Evolutionary conservation across 768 basidiomycete genomes (phyloP).

Genomic region (Botryobasidium botryosum): DNA sequence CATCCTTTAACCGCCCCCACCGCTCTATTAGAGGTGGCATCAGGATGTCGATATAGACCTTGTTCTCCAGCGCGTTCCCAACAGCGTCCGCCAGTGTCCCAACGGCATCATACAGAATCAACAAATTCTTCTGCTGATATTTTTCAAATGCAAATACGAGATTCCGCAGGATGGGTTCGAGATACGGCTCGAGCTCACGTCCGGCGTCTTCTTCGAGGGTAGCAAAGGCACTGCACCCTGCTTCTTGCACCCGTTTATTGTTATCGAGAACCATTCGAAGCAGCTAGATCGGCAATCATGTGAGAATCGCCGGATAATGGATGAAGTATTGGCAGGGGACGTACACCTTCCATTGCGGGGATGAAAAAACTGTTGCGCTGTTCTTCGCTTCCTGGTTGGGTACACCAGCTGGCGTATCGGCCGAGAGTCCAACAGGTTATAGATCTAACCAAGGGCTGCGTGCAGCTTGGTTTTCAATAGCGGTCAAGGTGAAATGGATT

Average conservation of each 20-base stretch:
- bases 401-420: conserved; percentile 95
- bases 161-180: conserved; percentile 88
- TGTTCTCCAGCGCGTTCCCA: conserved; percentile 69
- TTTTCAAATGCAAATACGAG: conserved; percentile 92
- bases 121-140: conserved; percentile 98
- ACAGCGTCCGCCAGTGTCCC: conserved; percentile 97
- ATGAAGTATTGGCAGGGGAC: conserved; percentile 15
- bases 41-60: conserved; percentile 78
- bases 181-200: conserved; percentile 71
- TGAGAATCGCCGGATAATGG: background rate
- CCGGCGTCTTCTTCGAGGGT: conserved; percentile 98
- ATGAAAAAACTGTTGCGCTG: conserved; percentile 86
- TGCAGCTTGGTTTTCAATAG: background rate
- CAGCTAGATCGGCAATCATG: no score
- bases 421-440: conserved; percentile 99
- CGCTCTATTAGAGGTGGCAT: conserved; percentile 87
- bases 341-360: conserved; percentile 94
- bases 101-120: conserved; percentile 97
- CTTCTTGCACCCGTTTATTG: conserved; percentile 98
- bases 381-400: conserved; percentile 65
- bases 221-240: conserved; percentile 96
- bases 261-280: conserved; percentile 94
- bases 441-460: conserved; percentile 72
- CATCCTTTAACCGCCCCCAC: conserved; percentile 82
- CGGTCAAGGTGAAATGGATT: background rate